These are phyloP conservation scores for Colletotrichum simmondsii DNA, from an alignment of 2,329 filamentous ascomycete species.

Conservation along the genomic window DNA sequence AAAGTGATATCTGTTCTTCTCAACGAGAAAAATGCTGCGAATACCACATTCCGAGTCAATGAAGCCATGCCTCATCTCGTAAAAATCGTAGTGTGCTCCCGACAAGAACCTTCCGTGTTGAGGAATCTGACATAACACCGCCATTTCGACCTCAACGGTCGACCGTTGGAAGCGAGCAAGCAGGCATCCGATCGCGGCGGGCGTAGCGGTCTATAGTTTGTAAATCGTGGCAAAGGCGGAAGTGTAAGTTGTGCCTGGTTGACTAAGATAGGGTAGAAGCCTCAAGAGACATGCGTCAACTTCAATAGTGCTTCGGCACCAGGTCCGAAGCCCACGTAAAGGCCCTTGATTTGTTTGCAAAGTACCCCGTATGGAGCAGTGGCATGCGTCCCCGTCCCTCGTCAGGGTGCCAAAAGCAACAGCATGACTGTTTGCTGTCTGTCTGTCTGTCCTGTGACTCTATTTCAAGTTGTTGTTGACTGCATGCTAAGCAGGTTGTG, in stretches of 20 bases:
- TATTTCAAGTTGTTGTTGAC: background rate
- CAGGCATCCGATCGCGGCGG: slow-evolving; percentile 9
- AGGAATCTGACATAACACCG: background rate
- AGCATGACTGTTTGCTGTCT: background rate
- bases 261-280: slow-evolving; percentile 6
- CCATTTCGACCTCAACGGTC: background rate
- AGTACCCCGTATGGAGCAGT: background rate
- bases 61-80: background rate
- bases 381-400: background rate
- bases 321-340: slow-evolving; percentile 6
- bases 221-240: background rate
- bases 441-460: background rate
- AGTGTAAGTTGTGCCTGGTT: slow-evolving; percentile 13
- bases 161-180: background rate
- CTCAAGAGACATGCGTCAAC: slow-evolving; percentile 1
- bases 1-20: background rate
- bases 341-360: slow-evolving; percentile 8
- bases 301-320: slow-evolving; percentile 4
- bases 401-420: background rate
- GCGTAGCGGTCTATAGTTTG: background rate
- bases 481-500: background rate
- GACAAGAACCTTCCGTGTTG: background rate
- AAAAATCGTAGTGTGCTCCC: background rate
- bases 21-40: background rate
- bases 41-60: background rate